These are phyloP conservation scores for Fusarium goolgardi DNA, from an alignment of 2,329 filamentous ascomycete genomes.

Conservation along the genomic window DNA sequence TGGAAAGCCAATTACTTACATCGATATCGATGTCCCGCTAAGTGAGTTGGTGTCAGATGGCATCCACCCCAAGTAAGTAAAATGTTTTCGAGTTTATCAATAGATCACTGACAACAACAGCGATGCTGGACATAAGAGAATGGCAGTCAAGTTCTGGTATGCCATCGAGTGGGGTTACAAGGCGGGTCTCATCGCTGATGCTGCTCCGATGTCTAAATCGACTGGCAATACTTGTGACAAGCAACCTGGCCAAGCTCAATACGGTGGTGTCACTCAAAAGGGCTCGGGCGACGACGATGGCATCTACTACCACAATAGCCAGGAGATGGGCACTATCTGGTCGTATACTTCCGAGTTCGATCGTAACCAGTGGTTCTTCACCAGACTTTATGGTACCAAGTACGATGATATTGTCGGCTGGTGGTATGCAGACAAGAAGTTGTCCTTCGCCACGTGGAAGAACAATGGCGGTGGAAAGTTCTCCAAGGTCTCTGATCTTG, in stretches of 20 bases:
- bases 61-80: neutral
- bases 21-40: neutral
- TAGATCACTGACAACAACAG: neutral
- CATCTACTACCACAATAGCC: conserved; percentile 45
- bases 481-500: neutral
- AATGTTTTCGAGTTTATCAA: no score
- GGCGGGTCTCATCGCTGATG: neutral
- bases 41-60: neutral
- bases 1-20: neutral
- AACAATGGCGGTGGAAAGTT: conserved; percentile 12
- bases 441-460: neutral
- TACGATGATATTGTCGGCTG: conserved; percentile 12
- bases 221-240: neutral
- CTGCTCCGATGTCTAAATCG: neutral
- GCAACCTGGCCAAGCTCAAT: neutral
- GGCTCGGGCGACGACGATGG: conserved; percentile 48
- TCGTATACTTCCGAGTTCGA: conserved; percentile 6
- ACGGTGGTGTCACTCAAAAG: conserved; percentile 42
- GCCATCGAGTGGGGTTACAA: neutral
- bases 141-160: conserved; percentile 10
- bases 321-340: conserved; percentile 35
- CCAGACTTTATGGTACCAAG: conserved; percentile 4
- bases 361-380: conserved; percentile 16
- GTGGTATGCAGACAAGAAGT: neutral
- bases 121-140: conserved; percentile 5